A percentile compares a stretch with the other conserved stretches of the same genome.
phyloP scores from a whole-genome alignment of 2,329 filamentous ascomycete genomes.

The Clarireedia sp. region DNA sequence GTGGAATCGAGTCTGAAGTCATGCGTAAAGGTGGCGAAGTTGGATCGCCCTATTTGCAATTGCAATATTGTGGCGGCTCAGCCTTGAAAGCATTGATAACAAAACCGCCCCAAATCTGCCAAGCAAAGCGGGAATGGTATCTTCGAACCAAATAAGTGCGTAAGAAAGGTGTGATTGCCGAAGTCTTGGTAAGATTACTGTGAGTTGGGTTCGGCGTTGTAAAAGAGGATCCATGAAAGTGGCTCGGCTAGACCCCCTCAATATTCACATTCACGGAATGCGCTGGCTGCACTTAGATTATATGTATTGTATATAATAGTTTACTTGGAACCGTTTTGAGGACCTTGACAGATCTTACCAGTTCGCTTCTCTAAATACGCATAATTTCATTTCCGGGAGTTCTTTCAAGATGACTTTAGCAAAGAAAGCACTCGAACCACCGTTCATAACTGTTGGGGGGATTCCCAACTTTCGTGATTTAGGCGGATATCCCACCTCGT shows the following conservation, averaged over 20 bases:
- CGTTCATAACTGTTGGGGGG: conserved; percentile 46
- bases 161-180: no score
- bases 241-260: background rate
- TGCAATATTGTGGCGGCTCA: background rate
- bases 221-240: background rate
- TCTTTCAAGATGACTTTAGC: conserved; percentile 13
- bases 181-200: background rate
- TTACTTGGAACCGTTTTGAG: background rate
- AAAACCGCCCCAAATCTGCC: background rate
- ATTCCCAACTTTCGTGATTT: conserved; percentile 63
- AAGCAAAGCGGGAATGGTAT: no score
- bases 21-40: conserved; percentile 3
- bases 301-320: background rate
- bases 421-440: conserved; percentile 30
- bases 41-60: background rate
- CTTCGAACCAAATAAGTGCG: no score
- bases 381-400: background rate
- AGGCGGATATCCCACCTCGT: conserved; percentile 44
- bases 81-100: background rate
- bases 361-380: background rate
- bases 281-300: no score
- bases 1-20: conserved; percentile 3
- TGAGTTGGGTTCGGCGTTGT: background rate
- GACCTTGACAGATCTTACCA: background rate
- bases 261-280: background rate